A percentile compares a stretch with the other conserved stretches of the same genome.
These are phyloP conservation scores for Rhazya stricta DNA, from an alignment of 257 asterid species.

Conservation along the genomic window DNA sequence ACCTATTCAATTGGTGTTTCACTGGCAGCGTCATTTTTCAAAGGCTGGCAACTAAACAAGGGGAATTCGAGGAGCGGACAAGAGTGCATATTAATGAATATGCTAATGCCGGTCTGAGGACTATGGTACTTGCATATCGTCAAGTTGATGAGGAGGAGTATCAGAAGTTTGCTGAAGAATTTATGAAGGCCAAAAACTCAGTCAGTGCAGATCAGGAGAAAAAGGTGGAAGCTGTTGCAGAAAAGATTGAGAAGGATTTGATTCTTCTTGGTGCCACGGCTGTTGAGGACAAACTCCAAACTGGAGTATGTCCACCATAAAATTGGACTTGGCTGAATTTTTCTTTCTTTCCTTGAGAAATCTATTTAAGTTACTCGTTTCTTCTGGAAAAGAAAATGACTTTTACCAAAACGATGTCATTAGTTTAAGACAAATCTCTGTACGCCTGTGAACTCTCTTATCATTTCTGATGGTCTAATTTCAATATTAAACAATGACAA, in stretches of 20 bases:
- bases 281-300: slow-evolving; percentile 72
- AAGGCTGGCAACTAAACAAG: slow-evolving; percentile 46
- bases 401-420: not conserved
- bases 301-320: slow-evolving; percentile 40
- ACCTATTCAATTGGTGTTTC: not conserved
- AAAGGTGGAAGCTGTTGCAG: slow-evolving; percentile 45
- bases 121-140: slow-evolving; percentile 57
- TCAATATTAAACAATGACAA: not conserved
- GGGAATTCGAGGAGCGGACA: slow-evolving; percentile 49
- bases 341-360: not conserved
- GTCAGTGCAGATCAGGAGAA: slow-evolving; percentile 54
- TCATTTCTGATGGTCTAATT: not conserved
- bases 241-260: slow-evolving; percentile 54
- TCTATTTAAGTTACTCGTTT: not conserved
- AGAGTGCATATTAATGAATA: slow-evolving; percentile 54
- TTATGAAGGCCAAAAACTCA: slow-evolving; percentile 44
- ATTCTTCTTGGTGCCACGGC: slow-evolving; percentile 79
- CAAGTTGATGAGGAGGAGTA: slow-evolving; percentile 58
- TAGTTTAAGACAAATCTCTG: not conserved
- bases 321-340: not conserved
- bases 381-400: not conserved
- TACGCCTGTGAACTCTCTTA: not conserved
- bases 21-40: slow-evolving; percentile 56
- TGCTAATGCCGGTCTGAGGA: slow-evolving; percentile 72
- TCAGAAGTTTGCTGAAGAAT: slow-evolving; percentile 32